Evolutionary conservation across 768 basidiomycete species (phyloP).

Genomic region (Boletellus sp.): DNA sequence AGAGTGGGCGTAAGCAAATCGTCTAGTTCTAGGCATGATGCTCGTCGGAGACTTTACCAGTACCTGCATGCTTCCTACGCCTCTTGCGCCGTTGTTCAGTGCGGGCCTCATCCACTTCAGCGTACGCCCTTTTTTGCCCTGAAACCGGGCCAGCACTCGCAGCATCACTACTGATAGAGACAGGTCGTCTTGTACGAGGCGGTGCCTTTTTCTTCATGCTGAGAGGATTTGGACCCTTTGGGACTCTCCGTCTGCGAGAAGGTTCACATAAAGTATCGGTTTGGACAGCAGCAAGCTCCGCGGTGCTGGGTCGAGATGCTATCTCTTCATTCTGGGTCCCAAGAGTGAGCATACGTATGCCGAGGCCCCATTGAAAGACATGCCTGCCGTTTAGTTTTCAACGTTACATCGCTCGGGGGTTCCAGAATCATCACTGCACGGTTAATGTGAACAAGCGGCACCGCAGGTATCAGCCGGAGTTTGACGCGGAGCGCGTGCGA

Average conservation of each 20-base stretch:
- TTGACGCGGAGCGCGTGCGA: slow-evolving; percentile 64
- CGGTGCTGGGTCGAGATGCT: slow-evolving; percentile 47
- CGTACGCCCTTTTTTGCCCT: slow-evolving; percentile 21
- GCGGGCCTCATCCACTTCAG: not conserved
- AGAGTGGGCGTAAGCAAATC: not conserved
- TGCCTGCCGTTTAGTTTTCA: slow-evolving; percentile 62
- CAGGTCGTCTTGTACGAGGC: slow-evolving; percentile 2
- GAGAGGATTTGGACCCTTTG: slow-evolving; percentile 89
- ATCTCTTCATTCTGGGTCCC: slow-evolving; percentile 59
- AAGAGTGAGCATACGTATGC: not conserved
- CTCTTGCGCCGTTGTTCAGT: slow-evolving; percentile 22
- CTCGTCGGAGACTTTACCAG: not conserved
- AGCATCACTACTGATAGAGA: not conserved
- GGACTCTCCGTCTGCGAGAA: slow-evolving; percentile 60
- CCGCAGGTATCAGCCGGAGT: slow-evolving; percentile 73
- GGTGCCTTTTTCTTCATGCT: slow-evolving; percentile 85
- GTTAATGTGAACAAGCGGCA: slow-evolving; percentile 89
- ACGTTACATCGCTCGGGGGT: slow-evolving; percentile 78
- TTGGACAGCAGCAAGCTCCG: slow-evolving; percentile 46
- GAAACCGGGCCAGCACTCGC: not conserved
- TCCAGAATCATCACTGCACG: slow-evolving; percentile 92
- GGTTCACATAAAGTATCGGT: slow-evolving; percentile 31
- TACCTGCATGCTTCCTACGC: slow-evolving; percentile 11
- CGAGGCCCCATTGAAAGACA: slow-evolving; percentile 12
- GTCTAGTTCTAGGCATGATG: not conserved